Conservation (phyloP, 164 flowering plant species). For the Echeveria elegans region DNA sequence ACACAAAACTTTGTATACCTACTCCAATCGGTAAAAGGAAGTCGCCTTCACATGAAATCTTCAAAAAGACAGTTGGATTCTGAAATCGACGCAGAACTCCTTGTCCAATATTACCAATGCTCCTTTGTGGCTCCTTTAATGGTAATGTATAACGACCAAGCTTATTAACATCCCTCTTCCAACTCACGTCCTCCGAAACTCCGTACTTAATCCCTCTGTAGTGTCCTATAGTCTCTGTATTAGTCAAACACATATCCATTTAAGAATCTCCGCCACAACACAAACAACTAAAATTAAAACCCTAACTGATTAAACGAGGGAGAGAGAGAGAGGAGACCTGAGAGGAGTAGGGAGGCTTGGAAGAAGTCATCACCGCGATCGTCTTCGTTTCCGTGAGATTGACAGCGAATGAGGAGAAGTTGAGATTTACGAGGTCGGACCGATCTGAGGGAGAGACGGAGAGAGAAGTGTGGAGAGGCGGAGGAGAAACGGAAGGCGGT, state of each 20-base stretch:
- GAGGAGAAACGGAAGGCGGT: neutral
- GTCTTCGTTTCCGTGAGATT: neutral
- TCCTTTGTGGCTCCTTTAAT: constrained; percentile 18
- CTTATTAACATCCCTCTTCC: constrained; percentile 22
- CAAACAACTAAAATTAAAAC: too few species aligned
- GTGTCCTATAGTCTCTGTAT: constrained; percentile 61
- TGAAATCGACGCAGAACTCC: constrained; percentile 50
- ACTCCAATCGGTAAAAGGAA: neutral
- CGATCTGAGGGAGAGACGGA: neutral
- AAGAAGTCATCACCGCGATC: constrained; percentile 23
- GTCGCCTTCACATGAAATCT: neutral
- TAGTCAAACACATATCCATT: constrained; percentile 10
- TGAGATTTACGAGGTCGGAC: too few species aligned
- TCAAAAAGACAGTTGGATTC: constrained; percentile 24
- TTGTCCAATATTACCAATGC: constrained; percentile 24
- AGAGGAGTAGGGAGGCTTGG: constrained; percentile 38
- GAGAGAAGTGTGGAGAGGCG: neutral
- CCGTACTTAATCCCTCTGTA: constrained; percentile 37
- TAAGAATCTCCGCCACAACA: neutral
- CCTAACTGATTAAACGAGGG: too few species aligned
- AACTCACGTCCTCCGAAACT: constrained; percentile 31
- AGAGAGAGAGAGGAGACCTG: too few species aligned
- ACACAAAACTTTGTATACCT: too few species aligned
- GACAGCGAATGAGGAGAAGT: too few species aligned
- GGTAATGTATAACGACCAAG: constrained; percentile 23